Evolutionary conservation across 73 alveolate genomes (phyloP).

Genomic region (Paramecium octaurelia): DNA sequence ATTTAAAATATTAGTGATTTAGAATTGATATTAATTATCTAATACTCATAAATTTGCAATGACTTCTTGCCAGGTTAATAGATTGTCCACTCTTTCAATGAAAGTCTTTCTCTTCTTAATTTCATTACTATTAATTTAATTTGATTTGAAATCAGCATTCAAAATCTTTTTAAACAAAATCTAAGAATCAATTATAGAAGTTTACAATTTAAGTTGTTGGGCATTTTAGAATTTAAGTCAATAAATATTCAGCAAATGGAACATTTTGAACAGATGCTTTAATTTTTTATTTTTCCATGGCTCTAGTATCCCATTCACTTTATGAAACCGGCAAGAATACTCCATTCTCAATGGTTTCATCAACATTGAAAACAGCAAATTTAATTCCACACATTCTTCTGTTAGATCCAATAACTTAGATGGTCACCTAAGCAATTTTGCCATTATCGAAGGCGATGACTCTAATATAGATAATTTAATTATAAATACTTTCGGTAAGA

Average conservation of each 20-base stretch:
- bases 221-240: slow-evolving; percentile 2
- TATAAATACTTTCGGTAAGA: neutral
- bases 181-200: neutral
- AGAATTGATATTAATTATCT: neutral
- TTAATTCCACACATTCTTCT: slow-evolving; percentile 46
- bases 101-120: slow-evolving; percentile 4
- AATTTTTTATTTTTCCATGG: slow-evolving; percentile 3
- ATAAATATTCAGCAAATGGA: slow-evolving; percentile 35
- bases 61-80: slow-evolving; percentile 44
- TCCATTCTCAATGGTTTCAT: neutral
- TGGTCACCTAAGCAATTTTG: neutral
- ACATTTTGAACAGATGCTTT: slow-evolving; percentile 37
- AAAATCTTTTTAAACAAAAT: neutral
- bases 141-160: slow-evolving; percentile 29
- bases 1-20: neutral
- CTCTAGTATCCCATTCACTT: slow-evolving; percentile 50
- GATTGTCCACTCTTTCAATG: slow-evolving; percentile 24
- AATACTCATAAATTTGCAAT: slow-evolving; percentile 13
- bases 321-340: slow-evolving; percentile 2
- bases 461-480: neutral
- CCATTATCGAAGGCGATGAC: neutral
- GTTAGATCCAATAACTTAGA: slow-evolving; percentile 29
- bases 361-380: neutral
- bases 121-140: slow-evolving; percentile 12
- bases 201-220: neutral